A percentile compares a stretch with the other conserved stretches of the same genome.
These are phyloP conservation scores for Angophora floribunda DNA, from an alignment of 345 rosid species.

Conservation along the genomic window DNA sequence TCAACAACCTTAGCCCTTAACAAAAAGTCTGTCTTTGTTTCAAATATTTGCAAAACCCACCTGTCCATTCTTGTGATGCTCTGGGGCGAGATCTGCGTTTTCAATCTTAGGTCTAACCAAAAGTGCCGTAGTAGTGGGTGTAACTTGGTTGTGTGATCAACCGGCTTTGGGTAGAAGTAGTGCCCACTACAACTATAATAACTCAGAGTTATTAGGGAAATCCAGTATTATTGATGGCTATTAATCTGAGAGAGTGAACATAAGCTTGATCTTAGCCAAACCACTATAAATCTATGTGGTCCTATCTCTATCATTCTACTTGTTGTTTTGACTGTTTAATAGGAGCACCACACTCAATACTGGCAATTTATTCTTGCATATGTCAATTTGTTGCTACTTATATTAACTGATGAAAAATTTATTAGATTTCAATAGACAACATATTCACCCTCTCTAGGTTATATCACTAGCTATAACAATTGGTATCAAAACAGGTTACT, in stretches of 20 bases:
- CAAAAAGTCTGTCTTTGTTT: neutral
- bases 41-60: neutral
- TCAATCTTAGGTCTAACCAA: neutral
- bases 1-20: neutral
- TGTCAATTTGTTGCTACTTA: neutral
- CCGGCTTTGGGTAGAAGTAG: neutral
- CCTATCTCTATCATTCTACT: neutral
- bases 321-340: neutral
- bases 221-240: neutral
- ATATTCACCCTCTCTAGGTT: neutral
- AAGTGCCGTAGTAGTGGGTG: neutral
- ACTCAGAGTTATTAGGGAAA: neutral
- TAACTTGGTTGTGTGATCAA: neutral
- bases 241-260: neutral
- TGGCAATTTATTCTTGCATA: neutral
- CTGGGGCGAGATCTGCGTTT: neutral
- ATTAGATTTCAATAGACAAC: neutral
- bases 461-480: neutral
- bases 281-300: neutral
- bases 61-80: neutral
- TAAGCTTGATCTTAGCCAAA: accelerated
- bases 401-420: neutral
- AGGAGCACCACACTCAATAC: neutral
- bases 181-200: neutral
- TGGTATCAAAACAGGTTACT: neutral